These are phyloP conservation scores for Fusarium albosuccineum DNA, from an alignment of 2,329 filamentous ascomycete genomes.

Conservation along the genomic window DNA sequence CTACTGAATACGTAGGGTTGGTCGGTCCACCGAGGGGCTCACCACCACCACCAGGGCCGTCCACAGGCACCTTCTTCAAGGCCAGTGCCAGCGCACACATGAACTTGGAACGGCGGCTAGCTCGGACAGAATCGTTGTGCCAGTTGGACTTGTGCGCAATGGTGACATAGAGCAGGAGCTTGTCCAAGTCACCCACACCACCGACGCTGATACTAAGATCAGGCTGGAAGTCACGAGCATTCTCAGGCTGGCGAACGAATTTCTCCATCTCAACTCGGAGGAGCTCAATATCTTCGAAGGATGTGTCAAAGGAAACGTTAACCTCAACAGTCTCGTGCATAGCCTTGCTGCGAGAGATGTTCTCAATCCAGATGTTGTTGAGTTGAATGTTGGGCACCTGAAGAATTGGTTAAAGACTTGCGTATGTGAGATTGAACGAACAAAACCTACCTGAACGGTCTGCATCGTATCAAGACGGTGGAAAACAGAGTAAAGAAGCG, in stretches of 20 bases:
- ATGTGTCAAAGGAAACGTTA: constrained; percentile 86
- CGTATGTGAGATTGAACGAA: background rate
- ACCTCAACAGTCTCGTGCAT: constrained; percentile 90
- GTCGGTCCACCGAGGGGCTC: constrained; percentile 72
- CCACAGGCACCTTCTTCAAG: constrained; percentile 87
- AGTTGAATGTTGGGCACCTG: constrained; percentile 91
- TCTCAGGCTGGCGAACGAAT: constrained; percentile 87
- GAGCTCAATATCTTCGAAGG: constrained; percentile 89
- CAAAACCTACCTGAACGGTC: constrained; percentile 66
- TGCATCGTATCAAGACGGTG: constrained; percentile 86
- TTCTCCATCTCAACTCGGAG: constrained; percentile 85
- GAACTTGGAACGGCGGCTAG: constrained; percentile 90
- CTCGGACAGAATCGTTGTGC: constrained; percentile 87
- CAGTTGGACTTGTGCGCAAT: constrained; percentile 95
- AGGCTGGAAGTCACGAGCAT: constrained; percentile 89
- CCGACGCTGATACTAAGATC: constrained; percentile 84
- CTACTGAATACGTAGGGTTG: constrained; percentile 86
- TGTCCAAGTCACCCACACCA: constrained; percentile 87
- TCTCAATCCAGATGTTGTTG: constrained; percentile 95
- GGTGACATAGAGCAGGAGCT: constrained; percentile 84
- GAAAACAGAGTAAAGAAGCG: constrained; percentile 92
- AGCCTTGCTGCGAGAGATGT: constrained; percentile 88
- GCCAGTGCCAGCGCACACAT: constrained; percentile 93
- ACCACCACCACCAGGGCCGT: constrained; percentile 80
- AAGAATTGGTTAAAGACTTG: constrained; percentile 39